A percentile compares a stretch with the other conserved stretches of the same genome.
Evolutionary conservation across 2,329 filamentous ascomycete genomes (phyloP).

Genomic region (Coniella vitis): DNA sequence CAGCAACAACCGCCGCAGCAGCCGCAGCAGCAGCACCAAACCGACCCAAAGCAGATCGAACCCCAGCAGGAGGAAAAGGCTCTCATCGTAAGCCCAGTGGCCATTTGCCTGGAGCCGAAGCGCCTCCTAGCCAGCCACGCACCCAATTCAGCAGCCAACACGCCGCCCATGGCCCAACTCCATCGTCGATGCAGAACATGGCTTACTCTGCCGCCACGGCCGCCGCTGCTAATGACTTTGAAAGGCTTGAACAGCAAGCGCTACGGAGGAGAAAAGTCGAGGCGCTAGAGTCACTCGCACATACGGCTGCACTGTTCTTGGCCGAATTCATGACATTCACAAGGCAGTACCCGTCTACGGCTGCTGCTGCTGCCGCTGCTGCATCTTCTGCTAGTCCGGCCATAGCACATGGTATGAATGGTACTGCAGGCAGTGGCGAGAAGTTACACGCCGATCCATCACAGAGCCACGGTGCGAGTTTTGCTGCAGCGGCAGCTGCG

Average conservation of each 20-base stretch:
- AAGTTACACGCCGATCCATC: neutral
- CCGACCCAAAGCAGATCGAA: too few species aligned
- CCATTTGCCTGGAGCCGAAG: too few species aligned
- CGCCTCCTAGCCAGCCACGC: too few species aligned
- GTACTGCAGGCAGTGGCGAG: neutral
- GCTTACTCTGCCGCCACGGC: neutral
- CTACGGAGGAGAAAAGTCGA: conserved; percentile 14
- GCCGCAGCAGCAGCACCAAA: neutral
- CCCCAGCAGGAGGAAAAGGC: too few species aligned
- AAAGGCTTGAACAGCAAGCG: conserved; percentile 8
- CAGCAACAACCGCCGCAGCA: neutral
- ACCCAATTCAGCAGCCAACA: neutral
- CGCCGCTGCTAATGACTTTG: neutral
- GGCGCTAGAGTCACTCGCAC: conserved; percentile 12
- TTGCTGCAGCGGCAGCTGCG: neutral
- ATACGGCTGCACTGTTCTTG: conserved; percentile 12
- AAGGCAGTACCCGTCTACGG: neutral
- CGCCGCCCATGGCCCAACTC: neutral
- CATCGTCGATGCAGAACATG: neutral
- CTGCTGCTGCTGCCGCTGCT: neutral
- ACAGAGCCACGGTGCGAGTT: neutral
- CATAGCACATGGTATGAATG: too few species aligned
- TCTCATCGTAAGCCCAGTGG: too few species aligned
- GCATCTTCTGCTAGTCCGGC: too few species aligned
- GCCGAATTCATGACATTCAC: conserved; percentile 10